A percentile compares a stretch with the other conserved stretches of the same genome.
Evolutionary conservation across 2,329 filamentous ascomycete genomes (phyloP).

Genomic region (Graphiopsis chlorocephala): DNA sequence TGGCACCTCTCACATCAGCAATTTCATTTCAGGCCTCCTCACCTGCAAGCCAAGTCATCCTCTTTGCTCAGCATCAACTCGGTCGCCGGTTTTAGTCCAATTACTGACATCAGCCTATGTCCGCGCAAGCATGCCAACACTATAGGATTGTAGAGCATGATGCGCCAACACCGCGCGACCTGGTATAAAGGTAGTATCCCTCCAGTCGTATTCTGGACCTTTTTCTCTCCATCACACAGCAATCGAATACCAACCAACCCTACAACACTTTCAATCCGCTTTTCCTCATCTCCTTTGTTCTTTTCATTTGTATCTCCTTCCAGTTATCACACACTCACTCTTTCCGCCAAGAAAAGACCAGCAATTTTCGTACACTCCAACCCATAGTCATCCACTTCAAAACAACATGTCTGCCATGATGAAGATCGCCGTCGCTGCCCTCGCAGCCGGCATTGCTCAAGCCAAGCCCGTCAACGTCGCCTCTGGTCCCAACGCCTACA

Average conservation of each 20-base stretch:
- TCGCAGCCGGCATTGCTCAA: slow-evolving; percentile 33
- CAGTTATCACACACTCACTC: slow-evolving; percentile 27
- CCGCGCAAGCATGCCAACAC: slow-evolving; percentile 1
- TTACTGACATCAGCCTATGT: slow-evolving; percentile 8
- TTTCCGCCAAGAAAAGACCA: slow-evolving; percentile 13
- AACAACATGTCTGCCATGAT: slow-evolving; percentile 33
- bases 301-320: slow-evolving; percentile 21
- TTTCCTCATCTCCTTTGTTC: slow-evolving; percentile 24
- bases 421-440: slow-evolving; percentile 34
- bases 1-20: slow-evolving; percentile 11
- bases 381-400: background rate
- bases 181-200: slow-evolving; percentile 22
- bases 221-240: slow-evolving; percentile 5
- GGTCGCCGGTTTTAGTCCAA: background rate
- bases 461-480: slow-evolving; percentile 27
- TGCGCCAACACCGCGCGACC: slow-evolving; percentile 10
- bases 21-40: background rate
- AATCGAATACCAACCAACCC: slow-evolving; percentile 29
- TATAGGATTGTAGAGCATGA: background rate
- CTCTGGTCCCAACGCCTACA: slow-evolving; percentile 37
- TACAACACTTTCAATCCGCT: slow-evolving; percentile 1
- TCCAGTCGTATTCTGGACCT: slow-evolving; percentile 13
- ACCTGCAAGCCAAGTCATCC: slow-evolving; percentile 3
- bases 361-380: background rate
- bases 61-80: background rate